These are phyloP conservation scores for Achaetomiella virescens DNA, from an alignment of 495 filamentous ascomycete genomes.

Conservation along the genomic window DNA sequence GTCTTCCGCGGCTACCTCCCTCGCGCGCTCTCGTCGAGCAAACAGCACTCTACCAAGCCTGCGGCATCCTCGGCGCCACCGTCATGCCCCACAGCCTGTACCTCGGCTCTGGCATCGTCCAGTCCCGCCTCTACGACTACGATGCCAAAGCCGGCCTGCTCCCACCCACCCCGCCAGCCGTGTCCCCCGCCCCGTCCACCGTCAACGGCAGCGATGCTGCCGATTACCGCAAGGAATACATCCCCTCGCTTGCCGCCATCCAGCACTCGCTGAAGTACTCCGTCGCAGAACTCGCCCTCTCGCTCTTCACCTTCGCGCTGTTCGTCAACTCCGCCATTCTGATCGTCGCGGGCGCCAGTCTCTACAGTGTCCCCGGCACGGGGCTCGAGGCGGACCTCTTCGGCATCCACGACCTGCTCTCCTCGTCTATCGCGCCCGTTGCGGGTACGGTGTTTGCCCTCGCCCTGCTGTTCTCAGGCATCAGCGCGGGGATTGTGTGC, in stretches of 20 bases:
- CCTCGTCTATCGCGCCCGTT: slow-evolving; percentile 59
- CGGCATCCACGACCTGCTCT: slow-evolving; percentile 72
- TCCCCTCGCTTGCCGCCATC: slow-evolving; percentile 72
- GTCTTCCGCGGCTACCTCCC: slow-evolving; percentile 79
- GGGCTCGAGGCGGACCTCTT: slow-evolving; percentile 69
- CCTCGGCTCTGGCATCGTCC: slow-evolving; percentile 82
- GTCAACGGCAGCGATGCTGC: slow-evolving; percentile 35
- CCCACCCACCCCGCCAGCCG: slow-evolving; percentile 23
- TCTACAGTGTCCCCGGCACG: slow-evolving; percentile 50
- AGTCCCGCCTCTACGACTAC: slow-evolving; percentile 73
- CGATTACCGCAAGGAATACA: slow-evolving; percentile 57
- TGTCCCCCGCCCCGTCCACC: slow-evolving; percentile 19
- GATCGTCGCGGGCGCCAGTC: slow-evolving; percentile 76
- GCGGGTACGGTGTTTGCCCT: slow-evolving; percentile 57
- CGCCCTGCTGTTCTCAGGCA: slow-evolving; percentile 49
- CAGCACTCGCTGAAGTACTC: slow-evolving; percentile 73
- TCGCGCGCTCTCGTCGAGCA: slow-evolving; percentile 64
- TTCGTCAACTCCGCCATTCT: slow-evolving; percentile 91
- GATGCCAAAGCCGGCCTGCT: slow-evolving; percentile 58
- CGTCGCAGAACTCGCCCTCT: slow-evolving; percentile 64
- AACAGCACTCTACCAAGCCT: slow-evolving; percentile 67
- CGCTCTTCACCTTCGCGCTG: slow-evolving; percentile 87
- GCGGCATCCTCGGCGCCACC: slow-evolving; percentile 86
- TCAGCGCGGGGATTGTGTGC: slow-evolving; percentile 51
- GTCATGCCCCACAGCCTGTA: slow-evolving; percentile 94